Evolutionary conservation across 1,284 basidiomycete genomes (phyloP), one percentile per base, ranked within the genome.

Genomic region (Marasmius fiardii): DNA sequence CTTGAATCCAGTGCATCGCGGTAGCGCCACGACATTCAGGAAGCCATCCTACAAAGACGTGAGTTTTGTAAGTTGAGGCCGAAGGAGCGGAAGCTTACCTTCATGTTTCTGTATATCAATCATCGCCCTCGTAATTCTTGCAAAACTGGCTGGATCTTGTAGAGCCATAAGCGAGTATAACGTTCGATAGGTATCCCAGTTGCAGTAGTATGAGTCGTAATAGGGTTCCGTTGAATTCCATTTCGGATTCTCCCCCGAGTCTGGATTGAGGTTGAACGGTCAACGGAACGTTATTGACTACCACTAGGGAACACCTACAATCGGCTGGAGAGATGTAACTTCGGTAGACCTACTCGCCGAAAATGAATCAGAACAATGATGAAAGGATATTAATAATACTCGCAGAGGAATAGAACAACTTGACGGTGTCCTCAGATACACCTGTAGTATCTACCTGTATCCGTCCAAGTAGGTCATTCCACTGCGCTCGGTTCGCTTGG

Each of bases 161-260:
- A 86, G 70, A 0, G 82, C 79, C 74, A 80, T 79, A 31, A 84
- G 69, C 1, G 83, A 78, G 61, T 77, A 86, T 2, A 85, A 67
- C 0, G 82, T 83, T 14, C 83, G 74, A 63, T 79, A 85, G 0
- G 83, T 85, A 59, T 87, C 84, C 85, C 83, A 86, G 81, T 86
- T 87, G 67, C 85, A 88, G 62, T 86, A 89, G 56, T 85, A 79
- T 0, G 84, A 85, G 60, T 81, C 79, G 56, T 74, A 81, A 59
- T 78, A 79, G 3, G 79, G 79, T 55, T 79, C 77, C 0, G 72
- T 72, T 0, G 79, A 79, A 43, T 73, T 71, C 75, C 78, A 81
- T 4, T 67, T 65, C 2, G 57, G 59, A 39, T 60, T 88, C 66
- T 88, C 86, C n/a, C 80, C 84, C 1, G 83, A 83, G 62, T 87